phyloP scores from a whole-genome alignment of 805 yeast species.

The Hagleromyces aurorensis region DNA sequence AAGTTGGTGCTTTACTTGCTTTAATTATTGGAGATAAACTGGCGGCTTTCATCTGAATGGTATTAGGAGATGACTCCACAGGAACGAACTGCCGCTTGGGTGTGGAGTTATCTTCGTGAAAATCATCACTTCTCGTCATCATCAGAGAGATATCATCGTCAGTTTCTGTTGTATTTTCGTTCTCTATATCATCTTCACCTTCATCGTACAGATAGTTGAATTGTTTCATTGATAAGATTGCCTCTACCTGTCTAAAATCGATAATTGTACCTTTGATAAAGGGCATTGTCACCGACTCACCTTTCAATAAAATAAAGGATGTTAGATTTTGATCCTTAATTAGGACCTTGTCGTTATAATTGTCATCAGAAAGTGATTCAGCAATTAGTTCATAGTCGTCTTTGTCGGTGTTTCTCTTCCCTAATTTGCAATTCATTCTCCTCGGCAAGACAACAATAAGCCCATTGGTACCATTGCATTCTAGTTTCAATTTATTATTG shows the following conservation, averaged over 20 bases:
- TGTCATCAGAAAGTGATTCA: slow-evolving; percentile 5
- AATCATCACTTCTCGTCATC: slow-evolving; percentile 15
- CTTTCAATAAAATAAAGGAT: slow-evolving; percentile 39
- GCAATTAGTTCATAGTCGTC: slow-evolving; percentile 21
- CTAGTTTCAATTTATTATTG: slow-evolving; percentile 40
- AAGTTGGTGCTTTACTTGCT: too few relatives aligned
- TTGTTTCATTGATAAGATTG: slow-evolving; percentile 43
- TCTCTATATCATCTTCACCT: slow-evolving; percentile 42
- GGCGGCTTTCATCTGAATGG: slow-evolving; percentile 4
- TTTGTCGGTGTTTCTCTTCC: slow-evolving; percentile 13
- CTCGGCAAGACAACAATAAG: slow-evolving; percentile 57
- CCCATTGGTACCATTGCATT: slow-evolving; percentile 82
- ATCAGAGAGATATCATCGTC: slow-evolving; percentile 31
- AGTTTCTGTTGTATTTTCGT: slow-evolving; percentile 31
- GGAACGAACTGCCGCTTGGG: slow-evolving; percentile 13
- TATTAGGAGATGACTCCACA: slow-evolving; percentile 14
- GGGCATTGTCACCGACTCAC: slow-evolving; percentile 61
- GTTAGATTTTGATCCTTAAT: slow-evolving; percentile 15
- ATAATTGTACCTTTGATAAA: slow-evolving; percentile 51
- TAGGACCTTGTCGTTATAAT: slow-evolving; percentile 11
- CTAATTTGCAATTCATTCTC: slow-evolving; percentile 29
- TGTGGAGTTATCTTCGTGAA: slow-evolving; percentile 11
- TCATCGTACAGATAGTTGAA: slow-evolving; percentile 38
- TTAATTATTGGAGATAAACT: too few relatives aligned
- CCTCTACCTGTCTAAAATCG: slow-evolving; percentile 50